These are phyloP conservation scores for Termitomyces sp. DNA, from an alignment of 768 basidiomycete species.

Conservation along the genomic window DNA sequence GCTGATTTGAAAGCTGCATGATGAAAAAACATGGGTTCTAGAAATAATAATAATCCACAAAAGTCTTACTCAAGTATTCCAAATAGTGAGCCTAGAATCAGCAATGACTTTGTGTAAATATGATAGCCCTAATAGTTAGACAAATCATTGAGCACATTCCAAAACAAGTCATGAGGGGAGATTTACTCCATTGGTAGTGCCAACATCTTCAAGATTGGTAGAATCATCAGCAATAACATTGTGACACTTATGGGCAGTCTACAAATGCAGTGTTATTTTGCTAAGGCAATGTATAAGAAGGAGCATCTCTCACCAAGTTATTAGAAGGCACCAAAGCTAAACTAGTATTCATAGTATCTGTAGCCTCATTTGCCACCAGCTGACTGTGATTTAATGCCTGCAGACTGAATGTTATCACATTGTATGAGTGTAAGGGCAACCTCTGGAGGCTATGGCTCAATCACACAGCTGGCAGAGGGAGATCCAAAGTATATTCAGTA, in stretches of 20 bases:
- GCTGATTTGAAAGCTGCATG: neutral
- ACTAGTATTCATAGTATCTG: neutral
- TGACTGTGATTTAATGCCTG: neutral
- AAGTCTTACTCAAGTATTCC: neutral
- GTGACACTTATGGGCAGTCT: neutral
- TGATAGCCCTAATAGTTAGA: neutral
- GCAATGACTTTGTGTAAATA: neutral
- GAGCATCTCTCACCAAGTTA: neutral
- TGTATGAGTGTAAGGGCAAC: too few species aligned
- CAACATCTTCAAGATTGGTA: neutral
- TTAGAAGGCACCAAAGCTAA: neutral
- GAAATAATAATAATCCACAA: neutral
- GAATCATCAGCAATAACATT: neutral
- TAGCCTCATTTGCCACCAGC: neutral
- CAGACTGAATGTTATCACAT: neutral
- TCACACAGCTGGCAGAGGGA: too few species aligned
- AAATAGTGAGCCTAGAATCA: neutral
- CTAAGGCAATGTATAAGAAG: neutral
- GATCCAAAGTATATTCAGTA: too few species aligned
- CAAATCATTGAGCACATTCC: neutral
- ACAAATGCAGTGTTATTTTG: neutral
- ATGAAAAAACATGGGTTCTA: neutral
- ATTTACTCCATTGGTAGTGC: neutral
- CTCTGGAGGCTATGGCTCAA: too few species aligned
- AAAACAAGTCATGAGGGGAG: neutral